Base-by-base conservation (phyloP, 495 filamentous ascomycete genomes). In the Pyrenula aspistea region DNA sequence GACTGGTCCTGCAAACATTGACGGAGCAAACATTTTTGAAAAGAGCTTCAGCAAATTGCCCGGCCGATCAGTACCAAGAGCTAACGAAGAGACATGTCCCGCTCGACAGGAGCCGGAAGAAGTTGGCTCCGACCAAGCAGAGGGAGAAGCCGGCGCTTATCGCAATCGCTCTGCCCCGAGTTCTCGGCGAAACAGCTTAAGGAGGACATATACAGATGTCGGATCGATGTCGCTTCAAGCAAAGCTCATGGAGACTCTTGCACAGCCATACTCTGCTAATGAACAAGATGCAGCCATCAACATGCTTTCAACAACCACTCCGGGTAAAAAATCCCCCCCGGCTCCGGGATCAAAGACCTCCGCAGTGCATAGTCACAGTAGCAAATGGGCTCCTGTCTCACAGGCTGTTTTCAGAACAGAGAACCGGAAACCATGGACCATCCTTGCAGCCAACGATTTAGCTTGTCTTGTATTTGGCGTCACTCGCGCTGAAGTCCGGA, bases 331-430 rank as follows among this genome's bases (percentile, higher is more conserved):
- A 42, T 63, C 74, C 24, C 76, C 78, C 12, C 65, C 53, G 55
- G 2, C 59, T 60, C 51, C 53, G 62, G 36, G 20, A 52, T 56
- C 19, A 56, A 55, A 31, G 56, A 52, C 15, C 57, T 57, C 11
- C 19, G 50, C 50, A 8, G 77, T 89, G 23, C 88, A 91, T 65
- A 88, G 87, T 22, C 91, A 96, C 70, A 82, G 88, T 57, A 92
- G 84, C 65, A 85, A 94, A 65, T 95, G 86, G 83, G 86, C 86
- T 8, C 91, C 91, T 8, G 87, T 91, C 24, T 87, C 90, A 19
- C 94, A 98, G 71, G 93, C 93, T 47, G 94, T 98, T 53, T 98
- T 98, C 64, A 91, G 92, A 19, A 98, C 93, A 15, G 88, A 94
- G 68, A 78, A 88, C 50, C 77, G 84, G 50, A 77, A 86, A 10